Evolutionary conservation across 2,329 filamentous ascomycete genomes (phyloP).

Genomic region (Stachybotrys chartarum): DNA sequence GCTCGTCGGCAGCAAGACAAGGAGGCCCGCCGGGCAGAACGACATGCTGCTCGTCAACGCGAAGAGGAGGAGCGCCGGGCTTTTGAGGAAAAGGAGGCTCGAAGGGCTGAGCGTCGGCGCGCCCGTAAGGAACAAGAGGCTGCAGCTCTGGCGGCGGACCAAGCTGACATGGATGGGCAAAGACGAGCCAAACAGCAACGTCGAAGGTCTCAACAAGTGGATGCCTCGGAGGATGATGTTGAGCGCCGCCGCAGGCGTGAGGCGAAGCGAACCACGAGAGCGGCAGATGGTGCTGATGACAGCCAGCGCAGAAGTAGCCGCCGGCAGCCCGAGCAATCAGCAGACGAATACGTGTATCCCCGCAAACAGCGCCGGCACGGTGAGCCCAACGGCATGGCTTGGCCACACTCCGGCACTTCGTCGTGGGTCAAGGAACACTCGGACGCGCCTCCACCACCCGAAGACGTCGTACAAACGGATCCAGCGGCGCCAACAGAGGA

Average conservation of each 20-base stretch:
- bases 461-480: constrained; percentile 25
- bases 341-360: constrained; percentile 37
- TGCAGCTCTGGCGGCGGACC: constrained; percentile 32
- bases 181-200: constrained; percentile 39
- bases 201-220: constrained; percentile 37
- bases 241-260: constrained; percentile 48
- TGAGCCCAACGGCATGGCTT: constrained; percentile 28
- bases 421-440: constrained; percentile 61
- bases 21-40: constrained; percentile 49
- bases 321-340: constrained; percentile 32
- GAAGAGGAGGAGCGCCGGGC: constrained; percentile 42
- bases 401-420: constrained; percentile 58
- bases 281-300: constrained; percentile 28
- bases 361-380: constrained; percentile 28
- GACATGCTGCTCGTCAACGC: constrained; percentile 39
- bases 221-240: constrained; percentile 38
- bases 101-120: constrained; percentile 43
- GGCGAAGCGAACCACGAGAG: constrained; percentile 38
- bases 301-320: constrained; percentile 28
- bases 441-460: constrained; percentile 52
- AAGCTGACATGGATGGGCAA: constrained; percentile 39
- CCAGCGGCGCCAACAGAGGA: constrained; percentile 33
- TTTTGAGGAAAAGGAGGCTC: constrained; percentile 40
- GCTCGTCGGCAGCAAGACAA: constrained; percentile 48
- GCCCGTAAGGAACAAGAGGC: constrained; percentile 40